Conservation (phyloP, 1,284 basidiomycete species). For the Fomitopsis schrenkii region DNA sequence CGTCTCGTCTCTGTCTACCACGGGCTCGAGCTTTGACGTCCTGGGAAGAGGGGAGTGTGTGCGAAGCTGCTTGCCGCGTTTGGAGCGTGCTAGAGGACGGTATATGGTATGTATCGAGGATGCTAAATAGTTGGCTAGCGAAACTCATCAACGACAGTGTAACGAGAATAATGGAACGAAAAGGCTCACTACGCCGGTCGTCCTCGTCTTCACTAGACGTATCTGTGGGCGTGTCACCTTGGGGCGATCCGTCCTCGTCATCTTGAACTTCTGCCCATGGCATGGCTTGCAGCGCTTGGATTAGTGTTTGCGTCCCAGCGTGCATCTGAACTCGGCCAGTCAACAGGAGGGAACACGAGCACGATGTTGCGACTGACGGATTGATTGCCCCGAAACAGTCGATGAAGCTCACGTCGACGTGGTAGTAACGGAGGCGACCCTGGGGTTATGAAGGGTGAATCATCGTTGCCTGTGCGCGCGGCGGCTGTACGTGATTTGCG, state of each 20-base stretch:
- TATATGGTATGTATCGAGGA: constrained; percentile 86
- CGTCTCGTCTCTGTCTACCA: constrained; percentile 26
- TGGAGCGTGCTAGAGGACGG: constrained; percentile 70
- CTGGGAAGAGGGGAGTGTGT: constrained; percentile 12
- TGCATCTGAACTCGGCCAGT: constrained; percentile 49
- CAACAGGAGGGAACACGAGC: not conserved
- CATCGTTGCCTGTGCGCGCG: constrained; percentile 36
- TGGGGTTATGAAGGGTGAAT: constrained; percentile 75
- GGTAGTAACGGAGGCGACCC: constrained; percentile 53
- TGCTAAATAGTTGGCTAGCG: constrained; percentile 43
- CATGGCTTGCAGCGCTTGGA: constrained; percentile 78
- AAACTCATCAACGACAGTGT: not conserved
- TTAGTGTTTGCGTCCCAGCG: constrained; percentile 78
- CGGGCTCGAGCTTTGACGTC: constrained; percentile 17
- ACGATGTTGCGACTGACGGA: constrained; percentile 45
- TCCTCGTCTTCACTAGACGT: constrained; percentile 65
- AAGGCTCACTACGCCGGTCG: constrained; percentile 23
- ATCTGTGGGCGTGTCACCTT: constrained; percentile 38
- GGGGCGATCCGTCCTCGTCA: constrained; percentile 56
- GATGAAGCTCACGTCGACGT: constrained; percentile 38
- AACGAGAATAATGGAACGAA: not conserved
- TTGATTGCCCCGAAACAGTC: constrained; percentile 55
- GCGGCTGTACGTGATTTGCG: constrained; percentile 12
- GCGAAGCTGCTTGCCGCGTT: constrained; percentile 37
- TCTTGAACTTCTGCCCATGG: constrained; percentile 70